Evolutionary conservation across 768 basidiomycete genomes (phyloP), one percentile per base, ranked within the genome.

Genomic region (Paxillus ammoniavirescens): DNA sequence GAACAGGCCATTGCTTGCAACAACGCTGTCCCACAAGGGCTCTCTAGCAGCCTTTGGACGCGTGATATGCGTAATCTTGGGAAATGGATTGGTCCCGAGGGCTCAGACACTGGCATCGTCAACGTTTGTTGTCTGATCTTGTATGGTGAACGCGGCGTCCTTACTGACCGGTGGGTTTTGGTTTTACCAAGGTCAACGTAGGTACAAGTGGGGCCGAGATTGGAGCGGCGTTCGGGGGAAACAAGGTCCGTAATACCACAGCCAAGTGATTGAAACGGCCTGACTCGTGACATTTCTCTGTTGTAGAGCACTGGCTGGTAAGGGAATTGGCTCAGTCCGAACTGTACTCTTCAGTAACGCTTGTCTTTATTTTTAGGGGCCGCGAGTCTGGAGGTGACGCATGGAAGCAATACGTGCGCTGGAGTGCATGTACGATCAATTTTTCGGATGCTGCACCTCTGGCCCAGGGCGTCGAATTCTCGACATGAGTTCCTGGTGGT

Each of bases 361-460:
- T 62, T 55, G 55, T 59, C 41, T 35, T 12, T 54, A 43, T 56
- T 50, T 64, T 28, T 59, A 89, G 89, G 93, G 96, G 96, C 17
- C 84, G 96, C 46, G 96, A 98, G 75, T 93, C 91, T 7, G 96
- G 96, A 37, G 95, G 95, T 49, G 96, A 98, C 71, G 89, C 95
- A n/a, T 98, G 96, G 96, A 94, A 95, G 70, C 91, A 96, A 70
- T 94, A 94, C 61, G 89, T 94, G 38, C 83, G 92, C 48, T 95
- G 91, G 91, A 87, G 87, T 70, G 83, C 89, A 43, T 94, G 91
- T 69, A 97, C 95, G 10, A 79, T 98, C 69, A 98, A 98, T 73
- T 98, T 89, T 73, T 91, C 90, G 38, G 83, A 93, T 68, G 82
- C 86, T 60, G 86, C 92, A 42, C 93, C 91, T 8, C 76, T 98